Conservation (phyloP, 345 rosid genomes). For the Citrus australasica region DNA sequence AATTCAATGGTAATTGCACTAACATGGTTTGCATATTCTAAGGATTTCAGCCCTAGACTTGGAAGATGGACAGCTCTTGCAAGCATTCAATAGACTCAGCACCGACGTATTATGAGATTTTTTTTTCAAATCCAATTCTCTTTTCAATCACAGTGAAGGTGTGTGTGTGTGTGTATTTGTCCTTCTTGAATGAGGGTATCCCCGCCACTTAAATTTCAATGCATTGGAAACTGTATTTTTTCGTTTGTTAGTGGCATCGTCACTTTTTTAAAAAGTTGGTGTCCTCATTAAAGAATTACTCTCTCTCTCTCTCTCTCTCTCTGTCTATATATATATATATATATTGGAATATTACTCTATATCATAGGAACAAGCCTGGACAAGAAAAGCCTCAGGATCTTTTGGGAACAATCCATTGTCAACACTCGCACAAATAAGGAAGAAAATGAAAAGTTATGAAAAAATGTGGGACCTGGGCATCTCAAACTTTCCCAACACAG, state of each 20-base stretch:
- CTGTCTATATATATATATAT: too few species aligned
- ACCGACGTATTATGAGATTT: not conserved
- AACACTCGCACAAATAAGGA: not conserved
- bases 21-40: too few species aligned
- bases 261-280: too few species aligned
- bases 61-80: not conserved
- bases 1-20: too few species aligned
- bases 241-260: too few species aligned
- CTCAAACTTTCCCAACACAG: not conserved
- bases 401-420: not conserved
- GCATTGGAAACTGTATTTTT: too few species aligned
- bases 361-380: not conserved
- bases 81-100: not conserved
- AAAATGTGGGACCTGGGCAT: not conserved
- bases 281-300: too few species aligned
- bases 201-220: too few species aligned
- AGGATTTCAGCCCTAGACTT: not conserved
- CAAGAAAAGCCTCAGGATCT: not conserved
- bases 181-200: too few species aligned
- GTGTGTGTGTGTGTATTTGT: too few species aligned
- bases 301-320: too few species aligned
- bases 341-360: too few species aligned
- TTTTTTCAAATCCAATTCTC: not conserved
- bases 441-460: not conserved
- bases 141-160: not conserved